phyloP scores from a whole-genome alignment of 805 yeast species.

The Nematodospora valgi region DNA sequence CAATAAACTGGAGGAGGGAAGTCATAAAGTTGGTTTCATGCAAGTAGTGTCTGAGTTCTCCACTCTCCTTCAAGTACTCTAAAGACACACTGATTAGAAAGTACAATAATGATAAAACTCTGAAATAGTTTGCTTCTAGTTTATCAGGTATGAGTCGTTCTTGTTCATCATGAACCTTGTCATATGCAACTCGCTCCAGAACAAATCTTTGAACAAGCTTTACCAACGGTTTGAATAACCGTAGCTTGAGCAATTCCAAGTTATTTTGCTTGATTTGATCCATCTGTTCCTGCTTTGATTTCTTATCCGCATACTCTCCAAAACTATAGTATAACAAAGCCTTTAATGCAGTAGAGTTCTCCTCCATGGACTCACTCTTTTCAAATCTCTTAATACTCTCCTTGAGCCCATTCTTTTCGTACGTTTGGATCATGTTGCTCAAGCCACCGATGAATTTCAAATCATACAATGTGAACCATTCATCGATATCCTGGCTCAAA shows the following conservation, averaged over 20 bases:
- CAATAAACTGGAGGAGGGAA: constrained; percentile 48
- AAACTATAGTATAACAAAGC: constrained; percentile 22
- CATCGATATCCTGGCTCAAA: constrained; percentile 28
- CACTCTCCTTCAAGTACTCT: constrained; percentile 8
- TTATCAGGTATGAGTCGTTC: neutral
- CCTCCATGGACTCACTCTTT: neutral
- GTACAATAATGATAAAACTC: constrained; percentile 32
- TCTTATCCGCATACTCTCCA: constrained; percentile 19
- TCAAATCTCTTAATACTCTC: neutral
- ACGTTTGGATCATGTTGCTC: constrained; percentile 8
- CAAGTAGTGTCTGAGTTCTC: constrained; percentile 18
- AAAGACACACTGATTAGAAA: constrained; percentile 26
- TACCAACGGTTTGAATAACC: constrained; percentile 8
- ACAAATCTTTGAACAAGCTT: constrained; percentile 5
- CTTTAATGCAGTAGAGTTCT: constrained; percentile 8
- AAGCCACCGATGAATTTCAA: constrained; percentile 20
- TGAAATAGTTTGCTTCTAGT: constrained; percentile 19
- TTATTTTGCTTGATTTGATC: constrained; percentile 12
- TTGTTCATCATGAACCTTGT: neutral
- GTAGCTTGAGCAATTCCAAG: constrained; percentile 6
- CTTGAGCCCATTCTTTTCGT: constrained; percentile 6
- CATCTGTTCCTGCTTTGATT: constrained; percentile 10
- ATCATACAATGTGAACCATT: constrained; percentile 39
- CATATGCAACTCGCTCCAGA: constrained; percentile 1
- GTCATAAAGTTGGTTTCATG: constrained; percentile 38